A percentile compares a stretch with the other conserved stretches of the same genome.
phyloP scores from a whole-genome alignment of 768 basidiomycete species.

The Boletus patriciae region DNA sequence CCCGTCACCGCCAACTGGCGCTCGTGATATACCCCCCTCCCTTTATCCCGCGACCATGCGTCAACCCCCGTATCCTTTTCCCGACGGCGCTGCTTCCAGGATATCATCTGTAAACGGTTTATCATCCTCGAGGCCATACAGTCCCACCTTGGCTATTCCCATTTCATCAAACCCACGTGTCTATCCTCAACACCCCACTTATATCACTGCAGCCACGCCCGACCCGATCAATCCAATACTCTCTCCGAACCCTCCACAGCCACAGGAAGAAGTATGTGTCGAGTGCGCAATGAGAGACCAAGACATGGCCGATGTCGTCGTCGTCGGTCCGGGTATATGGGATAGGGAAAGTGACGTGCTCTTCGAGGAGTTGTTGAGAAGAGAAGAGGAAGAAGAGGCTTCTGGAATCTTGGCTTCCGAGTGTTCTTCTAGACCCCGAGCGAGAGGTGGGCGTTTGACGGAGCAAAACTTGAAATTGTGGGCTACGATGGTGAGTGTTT shows the following conservation, averaged over 20 bases:
- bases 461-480: conserved; percentile 82
- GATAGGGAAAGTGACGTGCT: conserved; percentile 83
- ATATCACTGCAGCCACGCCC: conserved; percentile 55
- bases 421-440: conserved; percentile 56
- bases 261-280: conserved; percentile 83
- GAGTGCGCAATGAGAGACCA: conserved; percentile 99
- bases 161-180: conserved; percentile 67
- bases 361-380: conserved; percentile 71
- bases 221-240: conserved; percentile 63
- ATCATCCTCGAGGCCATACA: conserved; percentile 57
- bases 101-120: conserved; percentile 54
- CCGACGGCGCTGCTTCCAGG: conserved; percentile 36
- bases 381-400: conserved; percentile 70
- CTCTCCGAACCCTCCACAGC: conserved; percentile 50
- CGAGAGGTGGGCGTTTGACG: conserved; percentile 67
- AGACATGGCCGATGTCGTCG: conserved; percentile 96
- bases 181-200: conserved; percentile 75
- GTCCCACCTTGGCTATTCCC: conserved; percentile 42
- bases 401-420: conserved; percentile 49
- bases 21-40: conserved; percentile 32
- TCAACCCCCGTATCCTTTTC: conserved; percentile 45
- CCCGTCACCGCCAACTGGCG: conserved; percentile 22
- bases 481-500: conserved; percentile 63
- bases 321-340: conserved; percentile 85
- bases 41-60: conserved; percentile 44